Base-by-base conservation (phyloP, 2,329 filamentous ascomycete species). In the Podosphaera xanthii region DNA sequence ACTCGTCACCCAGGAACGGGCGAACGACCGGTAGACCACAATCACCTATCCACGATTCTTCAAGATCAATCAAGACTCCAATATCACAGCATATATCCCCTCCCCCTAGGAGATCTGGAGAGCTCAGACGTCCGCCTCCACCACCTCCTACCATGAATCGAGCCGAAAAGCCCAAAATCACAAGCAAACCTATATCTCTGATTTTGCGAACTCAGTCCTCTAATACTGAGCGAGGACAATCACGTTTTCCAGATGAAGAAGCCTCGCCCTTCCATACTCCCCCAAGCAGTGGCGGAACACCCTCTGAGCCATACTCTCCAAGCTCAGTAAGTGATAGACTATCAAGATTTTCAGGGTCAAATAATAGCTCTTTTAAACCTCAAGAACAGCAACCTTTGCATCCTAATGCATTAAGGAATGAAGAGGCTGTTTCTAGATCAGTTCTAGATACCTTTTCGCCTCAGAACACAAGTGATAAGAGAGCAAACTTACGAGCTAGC, bases 201-300 rank as follows among this genome's bases (percentile, higher is more conserved):
- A 67, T 65, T 4, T 64, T 66, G 6, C 70, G 66, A 50, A 62
- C 69, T 33, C 72, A 74, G 48, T 60, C 60, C 35, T 62, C 62
- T n/a, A 62, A 61, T 12, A 60, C 67, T 4, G 64, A 63, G 30
- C 65, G 66, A 49, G 50, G 54, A 40, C 49, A 61, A 33, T 55
- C 61, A 35, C 58, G 59, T 46, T 44, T 49, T 48, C 34, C 38
- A 22, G 59, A 59, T 4, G 65, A 68, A 4, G 62, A 57, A 66
- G 68, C 82, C 0, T 95, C 91, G 0, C 90, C 91, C 0, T 95
- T 96, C 68, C 89, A 77, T 66, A 95, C 88, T 42, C 89, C 89
- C 22, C 88, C 90, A 0, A 83, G 81, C 64, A 78, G 80, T 3
- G 81, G 79, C 59, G 83, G 77, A 59, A 69, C 74, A 0, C 74